Base-by-base conservation (phyloP, 306 rosid genomes). In the Corylus heterophylla region DNA sequence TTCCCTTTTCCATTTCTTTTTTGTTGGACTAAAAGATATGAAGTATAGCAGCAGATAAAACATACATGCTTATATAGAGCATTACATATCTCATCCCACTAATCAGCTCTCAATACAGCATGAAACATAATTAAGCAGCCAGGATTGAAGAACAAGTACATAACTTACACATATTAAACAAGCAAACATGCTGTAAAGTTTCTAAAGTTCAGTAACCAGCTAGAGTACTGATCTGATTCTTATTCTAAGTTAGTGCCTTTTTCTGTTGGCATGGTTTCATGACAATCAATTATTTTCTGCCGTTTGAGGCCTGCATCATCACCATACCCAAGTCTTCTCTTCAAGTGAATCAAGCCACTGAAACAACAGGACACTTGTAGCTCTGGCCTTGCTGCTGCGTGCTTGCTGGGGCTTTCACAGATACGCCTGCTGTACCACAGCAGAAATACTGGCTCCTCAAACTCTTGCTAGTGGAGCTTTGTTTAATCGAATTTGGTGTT, bases 391-490 rank as follows among this genome's bases (percentile, higher is more conserved):
- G 90, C 12, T 80, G 81, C 47, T 86, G 90, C 85, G 85, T 90
- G 80, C 78, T 82, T 77, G 61, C 87, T 51, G 91, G 69, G 68
- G 20, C 84, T 70, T 91, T 92, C 58, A 84, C 91, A 54, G 80
- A 77, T 58, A 87, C 82, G 31, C 97, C 91, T 25, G 89, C 78
- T 56, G 88, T 85, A 58, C 97, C 98, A 73, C 92, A 95, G 71
- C 98, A 95, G 87, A 95, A 88, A 75, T 94, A 94, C 63, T 88
- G 93, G 54, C 94, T 92, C 86, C 79, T 92, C 70, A 80, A 49
- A 74, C 86, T 92, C 73, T 67, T 90, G 25, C 84, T 61, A 31
- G 74, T 75, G 25, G 85, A 68, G 75, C 76, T 67, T 86, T 86
- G 82, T 76, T 88, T 90, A 0, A 27, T 48, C 74, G 83, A 55